phyloP scores from a whole-genome alignment of 805 yeast species.

The Monosporozyma servazzii region DNA sequence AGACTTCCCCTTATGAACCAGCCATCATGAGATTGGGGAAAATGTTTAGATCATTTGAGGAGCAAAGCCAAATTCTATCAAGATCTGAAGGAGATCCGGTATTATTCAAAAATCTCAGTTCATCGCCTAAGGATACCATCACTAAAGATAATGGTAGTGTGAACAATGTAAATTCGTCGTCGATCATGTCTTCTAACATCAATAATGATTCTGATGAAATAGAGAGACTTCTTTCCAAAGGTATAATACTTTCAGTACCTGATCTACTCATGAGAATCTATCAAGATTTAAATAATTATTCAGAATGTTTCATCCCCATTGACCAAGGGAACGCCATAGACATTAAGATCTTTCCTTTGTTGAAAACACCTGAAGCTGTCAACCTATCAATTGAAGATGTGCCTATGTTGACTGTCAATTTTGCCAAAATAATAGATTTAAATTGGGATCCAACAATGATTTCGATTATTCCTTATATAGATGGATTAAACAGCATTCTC shows the following conservation, averaged over 20 bases:
- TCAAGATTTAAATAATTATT: conserved; percentile 89
- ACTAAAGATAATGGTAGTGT: not conserved
- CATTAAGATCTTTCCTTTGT: conserved; percentile 85
- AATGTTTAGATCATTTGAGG: conserved; percentile 85
- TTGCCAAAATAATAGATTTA: conserved; percentile 66
- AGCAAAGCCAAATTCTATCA: conserved; percentile 72
- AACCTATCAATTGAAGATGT: conserved; percentile 74
- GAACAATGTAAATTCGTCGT: conserved; percentile 1
- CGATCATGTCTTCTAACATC: conserved; percentile 4
- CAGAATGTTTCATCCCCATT: conserved; percentile 91
- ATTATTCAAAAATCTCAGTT: conserved; percentile 8
- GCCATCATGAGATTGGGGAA: conserved; percentile 76
- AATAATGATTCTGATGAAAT: conserved; percentile 6
- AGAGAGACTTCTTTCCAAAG: not conserved
- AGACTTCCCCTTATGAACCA: conserved; percentile 77
- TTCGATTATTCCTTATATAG: conserved; percentile 72
- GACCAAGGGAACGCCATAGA: conserved; percentile 85
- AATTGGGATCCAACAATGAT: conserved; percentile 98
- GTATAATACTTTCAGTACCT: conserved; percentile 41
- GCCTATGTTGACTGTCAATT: conserved; percentile 78
- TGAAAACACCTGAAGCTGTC: conserved; percentile 65
- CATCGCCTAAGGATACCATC: not conserved
- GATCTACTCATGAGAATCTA: conserved; percentile 81
- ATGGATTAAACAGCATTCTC: conserved; percentile 79
- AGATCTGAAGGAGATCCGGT: conserved; percentile 36